A percentile compares a stretch with the other conserved stretches of the same genome.
Evolutionary conservation across 2,329 filamentous ascomycete genomes (phyloP).

Genomic region (Sclerotinia sclerotiorum): DNA sequence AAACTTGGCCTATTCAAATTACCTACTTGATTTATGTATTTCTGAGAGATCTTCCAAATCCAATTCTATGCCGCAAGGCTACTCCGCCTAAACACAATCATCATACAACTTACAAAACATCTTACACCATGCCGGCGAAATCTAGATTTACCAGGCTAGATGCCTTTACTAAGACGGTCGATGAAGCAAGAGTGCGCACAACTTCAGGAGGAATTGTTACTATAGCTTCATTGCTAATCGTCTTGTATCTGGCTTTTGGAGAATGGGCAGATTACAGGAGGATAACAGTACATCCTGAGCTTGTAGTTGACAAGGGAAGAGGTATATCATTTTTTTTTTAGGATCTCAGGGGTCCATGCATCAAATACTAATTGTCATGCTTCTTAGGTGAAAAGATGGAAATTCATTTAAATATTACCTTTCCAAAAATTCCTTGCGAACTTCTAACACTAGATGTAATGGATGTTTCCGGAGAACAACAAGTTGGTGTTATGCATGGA

Average conservation of each 20-base stretch:
- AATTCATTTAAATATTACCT: slow-evolving; percentile 96
- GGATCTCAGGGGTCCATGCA: background rate
- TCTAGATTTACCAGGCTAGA: slow-evolving; percentile 95
- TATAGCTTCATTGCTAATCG: slow-evolving; percentile 82
- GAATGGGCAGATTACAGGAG: slow-evolving; percentile 94
- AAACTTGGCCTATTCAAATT: background rate
- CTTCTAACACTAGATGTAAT: slow-evolving; percentile 96
- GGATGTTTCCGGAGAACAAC: slow-evolving; percentile 97
- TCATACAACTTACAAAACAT: background rate
- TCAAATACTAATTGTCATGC: slow-evolving; percentile 19
- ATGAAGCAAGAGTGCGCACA: slow-evolving; percentile 94
- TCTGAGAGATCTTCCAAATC: slow-evolving; percentile 6
- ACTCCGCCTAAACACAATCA: slow-evolving; percentile 3
- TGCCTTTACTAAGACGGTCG: slow-evolving; percentile 98
- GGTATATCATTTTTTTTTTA: slow-evolving; percentile 51
- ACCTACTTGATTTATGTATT: slow-evolving; percentile 16
- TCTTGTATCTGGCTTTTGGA: slow-evolving; percentile 86
- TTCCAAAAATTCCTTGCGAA: slow-evolving; percentile 91
- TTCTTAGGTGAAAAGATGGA: slow-evolving; percentile 89
- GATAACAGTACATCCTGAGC: slow-evolving; percentile 82
- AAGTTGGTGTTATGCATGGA: slow-evolving; percentile 90
- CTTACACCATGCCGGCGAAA: slow-evolving; percentile 71
- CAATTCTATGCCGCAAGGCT: slow-evolving; percentile 16
- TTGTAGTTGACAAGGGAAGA: slow-evolving; percentile 95
- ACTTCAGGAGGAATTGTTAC: slow-evolving; percentile 95